Conservation (phyloP, 495 filamentous ascomycete species). For the Choiromyces venosus region DNA sequence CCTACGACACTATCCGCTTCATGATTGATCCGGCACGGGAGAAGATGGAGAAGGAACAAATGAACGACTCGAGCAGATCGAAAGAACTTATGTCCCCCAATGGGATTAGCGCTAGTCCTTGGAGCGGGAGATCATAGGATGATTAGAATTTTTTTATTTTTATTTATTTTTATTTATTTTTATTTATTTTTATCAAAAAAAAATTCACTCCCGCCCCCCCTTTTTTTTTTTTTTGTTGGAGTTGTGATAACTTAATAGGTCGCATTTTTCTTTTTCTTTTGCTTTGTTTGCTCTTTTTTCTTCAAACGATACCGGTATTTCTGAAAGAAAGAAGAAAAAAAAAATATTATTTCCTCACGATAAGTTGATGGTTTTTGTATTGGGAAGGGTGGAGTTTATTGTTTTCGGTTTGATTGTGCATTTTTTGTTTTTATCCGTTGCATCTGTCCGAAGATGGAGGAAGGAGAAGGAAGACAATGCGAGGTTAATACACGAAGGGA, state of each 20-base stretch:
- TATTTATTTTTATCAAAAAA: not conserved
- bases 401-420: not conserved
- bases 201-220: not conserved
- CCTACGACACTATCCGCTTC: slow-evolving; percentile 78
- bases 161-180: not conserved
- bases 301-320: not conserved
- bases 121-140: slow-evolving; percentile 17
- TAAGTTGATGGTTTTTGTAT: no score
- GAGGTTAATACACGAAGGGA: not conserved
- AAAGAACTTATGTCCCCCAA: slow-evolving; percentile 6
- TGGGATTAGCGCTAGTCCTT: slow-evolving; percentile 13
- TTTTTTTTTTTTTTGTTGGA: not conserved
- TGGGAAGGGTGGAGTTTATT: not conserved
- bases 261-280: not conserved
- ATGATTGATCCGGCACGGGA: slow-evolving; percentile 79
- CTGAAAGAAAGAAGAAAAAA: no score
- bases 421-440: not conserved
- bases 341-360: not conserved
- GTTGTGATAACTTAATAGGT: not conserved
- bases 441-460: not conserved
- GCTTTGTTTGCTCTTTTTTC: not conserved
- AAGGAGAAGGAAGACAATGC: not conserved
- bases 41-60: slow-evolving; percentile 60
- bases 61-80: slow-evolving; percentile 44
- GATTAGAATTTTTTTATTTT: not conserved